A percentile compares a stretch with the other conserved stretches of the same genome.
These are phyloP conservation scores for Eimeria tenella DNA, from an alignment of 169 alveolate genomes.

Conservation along the genomic window DNA sequence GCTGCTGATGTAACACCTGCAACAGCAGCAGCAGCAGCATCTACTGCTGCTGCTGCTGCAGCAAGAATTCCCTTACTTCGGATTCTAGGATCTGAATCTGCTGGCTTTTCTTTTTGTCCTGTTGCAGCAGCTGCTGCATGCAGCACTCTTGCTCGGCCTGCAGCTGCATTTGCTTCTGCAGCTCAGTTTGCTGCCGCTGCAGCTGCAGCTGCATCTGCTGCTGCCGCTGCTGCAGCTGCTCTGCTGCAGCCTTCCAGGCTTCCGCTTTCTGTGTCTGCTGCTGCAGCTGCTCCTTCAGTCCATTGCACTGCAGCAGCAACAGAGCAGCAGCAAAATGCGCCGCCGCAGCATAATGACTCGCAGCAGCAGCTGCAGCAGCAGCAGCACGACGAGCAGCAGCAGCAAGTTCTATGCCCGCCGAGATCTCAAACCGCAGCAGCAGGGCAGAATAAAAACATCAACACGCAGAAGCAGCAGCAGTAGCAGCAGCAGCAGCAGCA, in stretches of 20 bases:
- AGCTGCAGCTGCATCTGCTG: conserved; percentile 41
- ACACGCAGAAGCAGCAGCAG: conserved; percentile 38
- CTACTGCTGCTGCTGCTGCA: conserved; percentile 42
- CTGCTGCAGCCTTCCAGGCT: conserved; percentile 45
- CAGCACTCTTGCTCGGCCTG: conserved; percentile 47
- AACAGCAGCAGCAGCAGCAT: conserved; percentile 27
- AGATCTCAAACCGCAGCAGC: neutral
- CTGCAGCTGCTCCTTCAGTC: conserved; percentile 40
- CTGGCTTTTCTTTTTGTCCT: neutral
- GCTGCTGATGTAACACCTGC: neutral
- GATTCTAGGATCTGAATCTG: conserved; percentile 25
- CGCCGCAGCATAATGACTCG: neutral
- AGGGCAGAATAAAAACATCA: neutral
- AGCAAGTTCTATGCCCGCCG: neutral
- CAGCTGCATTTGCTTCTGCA: conserved; percentile 58
- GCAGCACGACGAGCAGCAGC: neutral
- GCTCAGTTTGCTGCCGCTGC: conserved; percentile 18
- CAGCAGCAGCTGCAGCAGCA: conserved; percentile 14
- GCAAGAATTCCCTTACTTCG: neutral
- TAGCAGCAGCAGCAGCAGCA: conserved; percentile 18
- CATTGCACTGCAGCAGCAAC: conserved; percentile 12
- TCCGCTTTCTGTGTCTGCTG: conserved; percentile 27
- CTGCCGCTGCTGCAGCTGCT: conserved; percentile 59
- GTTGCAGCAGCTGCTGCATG: conserved; percentile 53
- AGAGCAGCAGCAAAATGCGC: neutral